Evolutionary conservation across 495 filamentous ascomycete genomes (phyloP).

Genomic region (Polyplosphaeria fusca): DNA sequence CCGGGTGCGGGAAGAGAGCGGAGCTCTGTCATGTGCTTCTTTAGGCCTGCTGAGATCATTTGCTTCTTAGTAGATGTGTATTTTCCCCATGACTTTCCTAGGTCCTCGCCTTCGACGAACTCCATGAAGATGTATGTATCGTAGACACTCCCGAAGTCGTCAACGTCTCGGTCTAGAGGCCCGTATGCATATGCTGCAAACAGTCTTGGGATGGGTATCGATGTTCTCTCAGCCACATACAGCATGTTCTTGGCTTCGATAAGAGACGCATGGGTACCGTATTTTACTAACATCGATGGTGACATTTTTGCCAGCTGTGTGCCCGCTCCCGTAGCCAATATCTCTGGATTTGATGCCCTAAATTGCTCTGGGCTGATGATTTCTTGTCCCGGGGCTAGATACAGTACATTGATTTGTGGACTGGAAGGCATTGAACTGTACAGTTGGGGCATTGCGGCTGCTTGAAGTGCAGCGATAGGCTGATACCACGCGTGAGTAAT

Average conservation of each 20-base stretch:
- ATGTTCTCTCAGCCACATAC: slow-evolving; percentile 10
- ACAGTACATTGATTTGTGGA: slow-evolving; percentile 9
- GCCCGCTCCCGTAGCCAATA: slow-evolving; percentile 7
- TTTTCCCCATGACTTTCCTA: slow-evolving; percentile 14
- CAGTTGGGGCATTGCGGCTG: slow-evolving; percentile 13
- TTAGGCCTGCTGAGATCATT: slow-evolving; percentile 1
- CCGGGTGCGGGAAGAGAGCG: background rate
- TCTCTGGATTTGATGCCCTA: slow-evolving; percentile 4
- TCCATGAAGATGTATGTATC: slow-evolving; percentile 25
- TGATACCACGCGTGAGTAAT: slow-evolving; percentile 5
- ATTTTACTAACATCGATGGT: slow-evolving; percentile 11
- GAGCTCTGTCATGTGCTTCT: slow-evolving; percentile 12
- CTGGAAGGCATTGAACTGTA: slow-evolving; percentile 10
- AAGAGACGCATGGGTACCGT: slow-evolving; percentile 8
- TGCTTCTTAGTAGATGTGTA: slow-evolving; percentile 6
- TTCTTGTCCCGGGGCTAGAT: slow-evolving; percentile 7
- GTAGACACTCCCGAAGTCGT: slow-evolving; percentile 7
- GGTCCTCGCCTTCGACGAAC: slow-evolving; percentile 12
- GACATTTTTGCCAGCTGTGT: slow-evolving; percentile 6
- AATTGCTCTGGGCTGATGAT: slow-evolving; percentile 14
- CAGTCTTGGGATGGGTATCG: slow-evolving; percentile 12
- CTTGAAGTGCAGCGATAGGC: slow-evolving; percentile 16
- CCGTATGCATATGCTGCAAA: slow-evolving; percentile 17
- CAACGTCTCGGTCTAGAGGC: slow-evolving; percentile 14
- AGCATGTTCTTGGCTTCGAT: slow-evolving; percentile 16